Evolutionary conservation across 2,329 filamentous ascomycete genomes (phyloP).

Genomic region (Meredithiella fracta): DNA sequence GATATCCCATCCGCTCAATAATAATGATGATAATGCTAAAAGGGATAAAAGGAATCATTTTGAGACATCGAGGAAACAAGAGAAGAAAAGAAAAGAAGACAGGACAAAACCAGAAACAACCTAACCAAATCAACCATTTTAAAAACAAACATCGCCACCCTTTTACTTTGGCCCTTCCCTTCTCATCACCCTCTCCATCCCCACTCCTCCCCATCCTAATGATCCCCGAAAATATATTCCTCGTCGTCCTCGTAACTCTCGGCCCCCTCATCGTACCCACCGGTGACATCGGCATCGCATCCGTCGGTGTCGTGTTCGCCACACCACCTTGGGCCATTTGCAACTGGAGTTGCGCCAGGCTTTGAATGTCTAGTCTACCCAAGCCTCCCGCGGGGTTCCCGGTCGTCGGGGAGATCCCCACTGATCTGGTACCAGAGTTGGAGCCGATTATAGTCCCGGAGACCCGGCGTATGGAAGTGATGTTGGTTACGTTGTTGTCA

Average conservation of each 20-base stretch:
- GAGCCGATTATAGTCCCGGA: background rate
- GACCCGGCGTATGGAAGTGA: background rate
- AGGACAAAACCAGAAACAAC: background rate
- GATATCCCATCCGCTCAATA: background rate
- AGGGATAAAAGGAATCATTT: background rate
- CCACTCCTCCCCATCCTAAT: slow-evolving; percentile 29
- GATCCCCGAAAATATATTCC: slow-evolving; percentile 28
- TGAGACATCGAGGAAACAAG: background rate
- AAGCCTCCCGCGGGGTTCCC: slow-evolving; percentile 12
- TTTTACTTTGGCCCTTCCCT: background rate
- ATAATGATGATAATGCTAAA: background rate
- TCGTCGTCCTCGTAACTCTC: slow-evolving; percentile 24
- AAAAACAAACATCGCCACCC: too few species aligned
- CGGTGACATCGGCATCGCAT: slow-evolving; percentile 7
- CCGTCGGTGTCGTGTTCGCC: background rate
- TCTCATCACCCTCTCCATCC: slow-evolving; percentile 16
- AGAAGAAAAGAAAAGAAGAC: slow-evolving; percentile 10
- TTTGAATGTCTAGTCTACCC: slow-evolving; percentile 9
- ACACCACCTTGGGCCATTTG: background rate
- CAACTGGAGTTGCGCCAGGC: slow-evolving; percentile 10
- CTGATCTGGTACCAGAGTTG: background rate
- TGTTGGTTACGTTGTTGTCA: background rate
- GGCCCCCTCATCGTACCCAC: slow-evolving; percentile 19
- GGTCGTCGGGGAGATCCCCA: background rate
- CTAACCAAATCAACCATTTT: background rate